A percentile compares a stretch with the other conserved stretches of the same genome.
These are phyloP conservation scores for Backusella psychrophila DNA, from an alignment of 192 early-diverging fungal genomes.

Conservation along the genomic window DNA sequence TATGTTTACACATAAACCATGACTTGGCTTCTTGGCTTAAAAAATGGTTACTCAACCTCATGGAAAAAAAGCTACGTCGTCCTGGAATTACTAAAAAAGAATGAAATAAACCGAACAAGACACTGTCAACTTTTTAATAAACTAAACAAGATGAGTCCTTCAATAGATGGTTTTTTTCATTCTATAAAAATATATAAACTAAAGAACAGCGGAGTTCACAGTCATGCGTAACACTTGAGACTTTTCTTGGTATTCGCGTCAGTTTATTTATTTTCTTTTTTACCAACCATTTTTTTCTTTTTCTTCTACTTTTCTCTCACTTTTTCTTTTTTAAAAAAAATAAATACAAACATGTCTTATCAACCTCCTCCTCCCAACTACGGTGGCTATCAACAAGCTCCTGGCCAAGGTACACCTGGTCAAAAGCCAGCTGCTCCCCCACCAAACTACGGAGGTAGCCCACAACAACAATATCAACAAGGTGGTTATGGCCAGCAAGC, in stretches of 20 bases:
- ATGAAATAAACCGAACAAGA: background rate
- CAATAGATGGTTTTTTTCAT: background rate
- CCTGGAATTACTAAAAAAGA: background rate
- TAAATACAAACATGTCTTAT: background rate
- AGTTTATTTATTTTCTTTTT: background rate
- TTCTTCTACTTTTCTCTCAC: background rate
- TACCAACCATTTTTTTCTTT: background rate
- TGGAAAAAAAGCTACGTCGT: background rate
- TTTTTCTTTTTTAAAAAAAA: background rate
- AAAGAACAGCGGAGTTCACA: background rate
- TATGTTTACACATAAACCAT: background rate
- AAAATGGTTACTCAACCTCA: background rate
- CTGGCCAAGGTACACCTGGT: background rate
- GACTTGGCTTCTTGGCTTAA: background rate
- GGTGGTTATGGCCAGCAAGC: background rate
- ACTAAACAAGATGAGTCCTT: background rate
- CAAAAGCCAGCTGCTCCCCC: background rate
- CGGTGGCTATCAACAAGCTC: background rate
- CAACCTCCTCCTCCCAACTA: background rate
- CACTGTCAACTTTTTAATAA: background rate
- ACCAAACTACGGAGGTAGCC: background rate
- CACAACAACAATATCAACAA: slow-evolving; percentile 1
- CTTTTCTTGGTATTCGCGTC: background rate
- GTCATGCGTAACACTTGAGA: background rate
- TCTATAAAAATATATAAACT: background rate